Base-by-base conservation (phyloP, 306 rosid species). In the Dicorynia guianensis region DNA sequence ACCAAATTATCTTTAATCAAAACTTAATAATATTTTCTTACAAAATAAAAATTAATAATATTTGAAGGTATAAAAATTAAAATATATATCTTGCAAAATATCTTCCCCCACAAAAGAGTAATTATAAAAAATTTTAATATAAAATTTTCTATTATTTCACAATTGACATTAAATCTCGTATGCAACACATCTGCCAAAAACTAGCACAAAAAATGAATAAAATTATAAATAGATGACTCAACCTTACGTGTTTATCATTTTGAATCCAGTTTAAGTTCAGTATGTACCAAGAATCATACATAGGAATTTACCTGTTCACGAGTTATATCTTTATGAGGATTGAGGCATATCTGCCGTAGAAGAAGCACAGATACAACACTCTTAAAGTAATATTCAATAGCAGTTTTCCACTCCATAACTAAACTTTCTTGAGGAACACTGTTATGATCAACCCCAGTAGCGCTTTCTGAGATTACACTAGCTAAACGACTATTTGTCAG, bases 321-420 rank as follows among this genome's bases (percentile, higher is more conserved):
- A 13, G 85, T 85, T 63, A 91, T 84, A 79, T 90, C 96, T 71
- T 84, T 87, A 71, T 90, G 96, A 55, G 88, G 86, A 76, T 88
- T 88, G 58, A 86, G 80, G 85, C 85, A 86, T 76, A 74, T 85
- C 82, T 90, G 87, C 77, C 80, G 91, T 74, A 92, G 79, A 79
- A 76, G 85, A 43, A 85, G 75, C 80, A 95, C 90, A 56, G 95
- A 87, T 30, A 81, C 85, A 63, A 95, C 84, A 76, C 97, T 86
- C 80, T 79, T 88, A 77, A 88, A 95, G 77, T 92, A 95, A 82
- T 79, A 60, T 34, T 85, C 93, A 39, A 38, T 86, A 64, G 89
- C 86, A 36, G 74, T 64, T 74, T 83, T 90, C 97, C 97, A 90
- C 76, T 92, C 91, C 36, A 60, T 50, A 56, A 71, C 78, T 12